Evolutionary conservation across 2,329 filamentous ascomycete genomes (phyloP), one percentile per base, ranked within the genome.

Genomic region (Dothiorella sarmentorum): DNA sequence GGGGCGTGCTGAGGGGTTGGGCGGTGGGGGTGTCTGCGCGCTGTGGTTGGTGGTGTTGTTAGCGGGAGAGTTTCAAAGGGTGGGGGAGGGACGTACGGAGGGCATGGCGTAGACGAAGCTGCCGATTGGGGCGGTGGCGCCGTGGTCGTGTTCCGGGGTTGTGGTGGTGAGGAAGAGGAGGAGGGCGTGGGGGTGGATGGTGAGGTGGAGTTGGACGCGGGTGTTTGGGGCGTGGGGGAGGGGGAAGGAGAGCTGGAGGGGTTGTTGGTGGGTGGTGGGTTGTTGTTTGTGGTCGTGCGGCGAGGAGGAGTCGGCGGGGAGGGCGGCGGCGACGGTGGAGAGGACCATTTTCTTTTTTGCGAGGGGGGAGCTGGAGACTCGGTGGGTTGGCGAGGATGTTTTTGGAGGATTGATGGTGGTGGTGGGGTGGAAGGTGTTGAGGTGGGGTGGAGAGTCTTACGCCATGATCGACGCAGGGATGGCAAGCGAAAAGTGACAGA

Each of bases 71-170:
- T n/a, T n/a, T n/a, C n/a, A n/a, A n/a, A n/a, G n/a, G n/a, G n/a
- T n/a, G n/a, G n/a, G n/a, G n/a, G 13, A 15, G 35, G 26, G 33
- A 70, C 78, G 66, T 77, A 96, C 94, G 76, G 96, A 89, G 15
- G 94, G 93, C 71, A 99, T 84, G 2, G 92, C 90, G 71, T 96
- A 97, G 44, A 97, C 90, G 69, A 97, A 93, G 51, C 91, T 96
- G 3, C 94, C 93, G 74, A 97, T 81, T 1, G 73, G 65, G 2
- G 75, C 51, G 6, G 68, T 61, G 7, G 67, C 52, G 59, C 64
- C 42, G 24, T 68, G 62, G 1, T 72, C 67, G 18, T 78, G 82
- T 1, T 77, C 68, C 2, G 77, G 75, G 1, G 70, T 61, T 7
- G 80, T 81, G 0, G 80, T 84, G 0, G 81, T 79, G 43, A 86